Evolutionary conservation across 1,139 yeast genomes (phyloP).

Genomic region (Wickerhamiella infanticola): DNA sequence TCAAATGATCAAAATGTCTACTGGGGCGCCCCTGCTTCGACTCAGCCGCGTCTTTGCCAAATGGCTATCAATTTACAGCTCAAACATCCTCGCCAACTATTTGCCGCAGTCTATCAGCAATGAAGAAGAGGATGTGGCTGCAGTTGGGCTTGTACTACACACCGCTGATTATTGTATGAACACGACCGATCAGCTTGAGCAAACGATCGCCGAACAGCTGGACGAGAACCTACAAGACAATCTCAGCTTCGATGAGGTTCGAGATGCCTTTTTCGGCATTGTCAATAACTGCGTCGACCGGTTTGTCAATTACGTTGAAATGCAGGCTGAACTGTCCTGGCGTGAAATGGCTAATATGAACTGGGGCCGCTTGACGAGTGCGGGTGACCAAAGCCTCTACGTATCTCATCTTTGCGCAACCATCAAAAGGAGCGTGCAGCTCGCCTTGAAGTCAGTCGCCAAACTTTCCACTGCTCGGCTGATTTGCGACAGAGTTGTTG

Average conservation of each 20-base stretch:
- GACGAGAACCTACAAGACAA: slow-evolving; percentile 27
- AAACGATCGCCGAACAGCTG: slow-evolving; percentile 39
- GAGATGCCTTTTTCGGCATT: slow-evolving; percentile 40
- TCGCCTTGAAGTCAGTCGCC: slow-evolving; percentile 45
- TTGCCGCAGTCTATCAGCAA: slow-evolving; percentile 33
- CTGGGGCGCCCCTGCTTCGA: slow-evolving; percentile 49
- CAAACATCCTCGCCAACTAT: slow-evolving; percentile 43
- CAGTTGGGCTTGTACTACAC: slow-evolving; percentile 58
- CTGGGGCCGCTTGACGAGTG: slow-evolving; percentile 51
- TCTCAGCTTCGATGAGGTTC: slow-evolving; percentile 39
- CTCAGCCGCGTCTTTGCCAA: slow-evolving; percentile 51
- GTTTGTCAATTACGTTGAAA: slow-evolving; percentile 42
- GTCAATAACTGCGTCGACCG: slow-evolving; percentile 44
- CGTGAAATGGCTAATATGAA: slow-evolving; percentile 69
- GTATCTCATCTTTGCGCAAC: slow-evolving; percentile 40
- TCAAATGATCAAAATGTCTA: slow-evolving; percentile 63
- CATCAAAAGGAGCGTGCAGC: slow-evolving; percentile 32
- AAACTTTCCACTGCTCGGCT: slow-evolving; percentile 60
- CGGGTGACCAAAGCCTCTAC: slow-evolving; percentile 58
- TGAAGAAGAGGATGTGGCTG: slow-evolving; percentile 40
- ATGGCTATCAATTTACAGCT: slow-evolving; percentile 51
- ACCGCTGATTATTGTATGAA: slow-evolving; percentile 82
- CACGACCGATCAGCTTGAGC: slow-evolving; percentile 64
- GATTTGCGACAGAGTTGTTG: slow-evolving; percentile 64
- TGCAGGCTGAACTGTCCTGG: slow-evolving; percentile 60